Evolutionary conservation across 768 basidiomycete species (phyloP), one percentile per base, ranked within the genome.

Genomic region (Termitomyces sp.): DNA sequence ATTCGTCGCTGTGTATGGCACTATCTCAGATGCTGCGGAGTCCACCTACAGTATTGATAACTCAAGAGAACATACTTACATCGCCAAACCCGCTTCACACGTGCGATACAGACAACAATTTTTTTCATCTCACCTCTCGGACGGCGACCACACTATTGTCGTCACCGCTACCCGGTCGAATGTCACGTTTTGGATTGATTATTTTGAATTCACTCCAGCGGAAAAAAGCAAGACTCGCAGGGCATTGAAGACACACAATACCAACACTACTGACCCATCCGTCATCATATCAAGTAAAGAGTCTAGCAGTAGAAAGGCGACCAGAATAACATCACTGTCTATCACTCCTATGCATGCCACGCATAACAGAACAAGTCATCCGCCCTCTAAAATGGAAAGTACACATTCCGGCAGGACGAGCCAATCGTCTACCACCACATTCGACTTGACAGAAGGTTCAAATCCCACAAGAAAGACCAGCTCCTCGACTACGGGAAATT

Each of bases 71-170:
- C 22, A 40, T 40, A 40, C 36, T 18, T 52, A 52, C 26, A 18
- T 40, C 18, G 51, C 51, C 24, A n/a, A 52, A n/a, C 36, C 51
- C 6, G 38, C 28, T 16, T 22, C 33, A 7, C 28, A 55, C 2
- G 16, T n/a, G 12, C 62, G 58, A 44, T 64, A 61, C 52, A 56
- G 53, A 14, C 55, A 59, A 47, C 48, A 26, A 20, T 62, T 59
- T 44, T 67, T 58, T 42, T 42, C 48, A 18, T 56, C 65, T 9
- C 32, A 51, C 6, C 58, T 68, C 12, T 12, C 55, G 2, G 63
- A 58, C 13, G 65, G 62, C 10, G 14, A 59, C 14, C 66, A 68
- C 47, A 65, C 64, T 12, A 57, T 68, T 22, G 58, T 63, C 26
- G 58, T 68, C 26, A 66, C 65, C 16, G 48, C 58, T 40, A 63